Percentiles rank a stretch among this genome's conserved stretches.
These are phyloP conservation scores for Petasospora fabianii DNA, from an alignment of 1,139 yeast genomes.

Conservation along the genomic window DNA sequence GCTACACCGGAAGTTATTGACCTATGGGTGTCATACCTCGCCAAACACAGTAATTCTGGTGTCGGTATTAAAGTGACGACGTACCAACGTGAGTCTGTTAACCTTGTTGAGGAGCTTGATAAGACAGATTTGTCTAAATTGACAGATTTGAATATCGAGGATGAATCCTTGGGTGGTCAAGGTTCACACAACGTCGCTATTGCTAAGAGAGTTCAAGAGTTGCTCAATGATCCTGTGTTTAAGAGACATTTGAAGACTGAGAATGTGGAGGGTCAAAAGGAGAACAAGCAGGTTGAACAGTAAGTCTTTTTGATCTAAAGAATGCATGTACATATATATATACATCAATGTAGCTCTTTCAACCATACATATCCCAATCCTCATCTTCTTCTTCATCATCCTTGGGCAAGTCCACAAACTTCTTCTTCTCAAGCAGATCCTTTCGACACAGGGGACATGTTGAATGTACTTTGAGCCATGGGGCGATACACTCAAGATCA, in stretches of 20 bases:
- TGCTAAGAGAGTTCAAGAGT: conserved; percentile 58
- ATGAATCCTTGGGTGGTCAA: conserved; percentile 9
- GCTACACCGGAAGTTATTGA: conserved; percentile 84
- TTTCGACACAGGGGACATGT: conserved; percentile 90
- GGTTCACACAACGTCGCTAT: conserved; percentile 18
- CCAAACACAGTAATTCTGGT: conserved; percentile 75
- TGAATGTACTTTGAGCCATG: conserved; percentile 77
- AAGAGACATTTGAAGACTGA: conserved; percentile 30
- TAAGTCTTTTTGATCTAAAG: background rate
- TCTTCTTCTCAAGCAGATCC: conserved; percentile 53
- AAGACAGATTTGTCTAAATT: conserved; percentile 30
- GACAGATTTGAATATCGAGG: conserved; percentile 13
- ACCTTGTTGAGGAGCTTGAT: conserved; percentile 39
- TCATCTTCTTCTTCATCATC: conserved; percentile 68
- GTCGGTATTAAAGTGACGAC: conserved; percentile 79
- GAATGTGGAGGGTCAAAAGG: conserved; percentile 2
- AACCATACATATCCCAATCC: conserved; percentile 79
- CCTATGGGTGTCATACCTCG: conserved; percentile 73
- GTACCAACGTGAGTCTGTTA: conserved; percentile 49
- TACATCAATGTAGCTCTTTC: conserved; percentile 11
- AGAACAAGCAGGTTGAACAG: conserved; percentile 1
- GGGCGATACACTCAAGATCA: conserved; percentile 86
- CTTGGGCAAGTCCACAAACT: conserved; percentile 35
- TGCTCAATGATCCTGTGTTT: conserved; percentile 65
- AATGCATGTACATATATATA: conserved; percentile 11